These are phyloP conservation scores for Raffaelea deltoideospora DNA, from an alignment of 2,329 filamentous ascomycete genomes.

Conservation along the genomic window DNA sequence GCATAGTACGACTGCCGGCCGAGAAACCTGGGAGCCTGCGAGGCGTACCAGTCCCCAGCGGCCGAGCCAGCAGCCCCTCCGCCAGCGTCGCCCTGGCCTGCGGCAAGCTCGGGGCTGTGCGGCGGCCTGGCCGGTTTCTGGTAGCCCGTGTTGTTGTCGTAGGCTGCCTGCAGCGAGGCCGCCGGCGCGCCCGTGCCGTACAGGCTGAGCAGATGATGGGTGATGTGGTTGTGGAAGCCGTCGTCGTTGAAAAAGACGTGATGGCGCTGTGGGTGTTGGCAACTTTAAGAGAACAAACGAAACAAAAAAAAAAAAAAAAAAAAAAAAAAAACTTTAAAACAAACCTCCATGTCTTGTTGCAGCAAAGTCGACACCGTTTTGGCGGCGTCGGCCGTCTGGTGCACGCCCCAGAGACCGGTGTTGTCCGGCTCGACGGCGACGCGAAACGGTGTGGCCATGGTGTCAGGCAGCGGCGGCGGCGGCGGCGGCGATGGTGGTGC, in stretches of 20 bases:
- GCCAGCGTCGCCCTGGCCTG: constrained; percentile 13
- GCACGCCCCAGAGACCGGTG: constrained; percentile 31
- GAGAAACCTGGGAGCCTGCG: constrained; percentile 33
- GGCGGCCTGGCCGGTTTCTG: constrained; percentile 40
- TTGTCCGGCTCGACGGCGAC: constrained; percentile 32
- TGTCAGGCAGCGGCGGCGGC: too few species aligned
- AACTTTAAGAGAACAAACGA: too few species aligned
- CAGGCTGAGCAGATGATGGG: constrained; percentile 60
- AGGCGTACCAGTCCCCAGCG: constrained; percentile 32
- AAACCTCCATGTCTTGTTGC: constrained; percentile 56
- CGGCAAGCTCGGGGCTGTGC: constrained; percentile 31
- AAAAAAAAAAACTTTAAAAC: constrained; percentile 1
- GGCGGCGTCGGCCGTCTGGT: constrained; percentile 43
- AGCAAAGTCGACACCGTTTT: constrained; percentile 50
- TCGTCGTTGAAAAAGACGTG: constrained; percentile 67
- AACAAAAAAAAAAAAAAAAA: too few species aligned
- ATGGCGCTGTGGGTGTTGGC: constrained; percentile 28
- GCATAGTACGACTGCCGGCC: constrained; percentile 50
- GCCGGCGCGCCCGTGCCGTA: constrained; percentile 59
- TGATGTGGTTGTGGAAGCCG: constrained; percentile 72
- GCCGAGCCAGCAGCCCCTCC: constrained; percentile 5
- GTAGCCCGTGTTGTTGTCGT: constrained; percentile 48
- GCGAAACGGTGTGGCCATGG: constrained; percentile 30
- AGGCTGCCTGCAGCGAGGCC: constrained; percentile 44
- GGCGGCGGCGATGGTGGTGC: too few species aligned